phyloP scores from a whole-genome alignment of 164 flowering plant genomes.

The Aristolochia contorta region DNA sequence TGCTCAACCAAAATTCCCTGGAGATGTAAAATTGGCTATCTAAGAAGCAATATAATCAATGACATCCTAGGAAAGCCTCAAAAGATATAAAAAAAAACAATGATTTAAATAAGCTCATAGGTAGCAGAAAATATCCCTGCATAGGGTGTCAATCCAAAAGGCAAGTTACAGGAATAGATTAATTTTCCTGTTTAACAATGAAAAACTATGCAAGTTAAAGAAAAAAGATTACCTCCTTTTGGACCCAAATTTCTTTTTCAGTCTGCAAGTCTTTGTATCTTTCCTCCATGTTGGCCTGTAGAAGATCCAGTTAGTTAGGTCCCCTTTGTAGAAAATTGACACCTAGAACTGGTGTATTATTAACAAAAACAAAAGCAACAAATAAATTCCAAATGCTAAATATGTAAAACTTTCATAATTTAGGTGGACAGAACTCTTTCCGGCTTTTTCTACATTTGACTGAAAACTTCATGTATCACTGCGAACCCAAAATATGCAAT shows the following conservation, averaged over 20 bases:
- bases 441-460: background rate
- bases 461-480: background rate
- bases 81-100: background rate
- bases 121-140: background rate
- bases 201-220: background rate
- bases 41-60: background rate
- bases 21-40: background rate
- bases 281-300: conserved; percentile 33
- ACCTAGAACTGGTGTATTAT: background rate
- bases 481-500: background rate
- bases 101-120: background rate
- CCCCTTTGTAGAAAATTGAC: conserved; percentile 12
- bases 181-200: background rate
- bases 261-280: conserved; percentile 21
- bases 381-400: background rate
- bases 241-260: conserved; percentile 25
- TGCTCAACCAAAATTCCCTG: conserved; percentile 29
- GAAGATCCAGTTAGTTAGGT: too few relatives aligned
- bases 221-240: conserved; percentile 27
- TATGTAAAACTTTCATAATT: background rate
- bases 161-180: background rate
- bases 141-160: background rate
- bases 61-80: background rate
- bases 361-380: background rate
- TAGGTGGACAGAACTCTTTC: background rate